Percentiles rank a stretch among this genome's conserved stretches.
phyloP scores from a whole-genome alignment of 2,329 filamentous ascomycete species.

The Ilyonectria sp. region DNA sequence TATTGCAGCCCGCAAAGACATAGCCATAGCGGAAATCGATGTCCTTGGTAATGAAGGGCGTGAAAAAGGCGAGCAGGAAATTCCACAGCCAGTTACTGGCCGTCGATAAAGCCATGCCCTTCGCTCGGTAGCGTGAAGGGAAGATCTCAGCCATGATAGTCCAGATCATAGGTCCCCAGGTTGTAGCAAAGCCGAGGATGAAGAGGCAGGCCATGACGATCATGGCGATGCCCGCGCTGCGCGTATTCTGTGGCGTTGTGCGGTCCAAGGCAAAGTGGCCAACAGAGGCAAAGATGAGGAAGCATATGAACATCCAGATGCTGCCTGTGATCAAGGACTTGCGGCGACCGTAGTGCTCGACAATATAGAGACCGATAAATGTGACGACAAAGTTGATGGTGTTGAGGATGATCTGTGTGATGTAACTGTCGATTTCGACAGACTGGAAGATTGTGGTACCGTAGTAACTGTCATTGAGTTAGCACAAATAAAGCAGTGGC shows the following conservation, averaged over 20 bases:
- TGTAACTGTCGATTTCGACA: constrained; percentile 70
- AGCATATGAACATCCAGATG: constrained; percentile 73
- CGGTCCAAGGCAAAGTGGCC: constrained; percentile 64
- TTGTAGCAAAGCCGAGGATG: constrained; percentile 76
- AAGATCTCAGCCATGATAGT: constrained; percentile 77
- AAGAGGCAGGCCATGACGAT: constrained; percentile 76
- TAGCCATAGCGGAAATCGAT: constrained; percentile 84
- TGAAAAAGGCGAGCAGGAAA: constrained; percentile 84
- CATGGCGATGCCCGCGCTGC: constrained; percentile 69
- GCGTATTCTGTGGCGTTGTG: constrained; percentile 52
- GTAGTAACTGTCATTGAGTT: constrained; percentile 72
- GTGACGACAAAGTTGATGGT: constrained; percentile 79
- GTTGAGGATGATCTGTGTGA: constrained; percentile 78
- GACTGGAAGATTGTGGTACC: constrained; percentile 67
- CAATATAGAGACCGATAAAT: constrained; percentile 78
- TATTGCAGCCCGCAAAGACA: constrained; percentile 81
- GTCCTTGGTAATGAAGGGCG: constrained; percentile 80
- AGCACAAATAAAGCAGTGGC: background rate
- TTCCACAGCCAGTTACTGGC: constrained; percentile 80
- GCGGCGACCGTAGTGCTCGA: constrained; percentile 77
- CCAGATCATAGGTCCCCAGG: constrained; percentile 78
- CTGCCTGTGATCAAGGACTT: constrained; percentile 75
- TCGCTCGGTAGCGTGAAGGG: constrained; percentile 72
- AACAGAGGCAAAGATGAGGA: constrained; percentile 70
- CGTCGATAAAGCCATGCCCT: constrained; percentile 73